Evolutionary conservation across 2,329 filamentous ascomycete genomes (phyloP), one percentile per base, ranked within the genome.

Genomic region (Penicillium sp.): DNA sequence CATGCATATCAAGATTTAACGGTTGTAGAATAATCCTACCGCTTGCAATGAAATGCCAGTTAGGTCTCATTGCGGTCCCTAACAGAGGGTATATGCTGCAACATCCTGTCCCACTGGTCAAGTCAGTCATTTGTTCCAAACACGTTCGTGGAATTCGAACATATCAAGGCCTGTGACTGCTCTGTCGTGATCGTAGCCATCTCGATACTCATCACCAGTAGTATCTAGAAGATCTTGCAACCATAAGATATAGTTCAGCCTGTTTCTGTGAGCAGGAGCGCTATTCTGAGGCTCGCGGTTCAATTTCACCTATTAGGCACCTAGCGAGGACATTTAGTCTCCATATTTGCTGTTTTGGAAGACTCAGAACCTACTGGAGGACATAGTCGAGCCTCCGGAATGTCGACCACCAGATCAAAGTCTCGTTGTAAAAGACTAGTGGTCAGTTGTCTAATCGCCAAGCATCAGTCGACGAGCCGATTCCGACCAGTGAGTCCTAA

Each of bases 221-320:
- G 87, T 89, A 71, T 96, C 92, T 7, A 98, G 74, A 0, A 99
- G 84, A 3, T 85, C 83, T 70, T 96, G 92, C 1, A 98, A 81
- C 93, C 93, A 98, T 8, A 93, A 81, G 21, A 98, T 87, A 75
- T 99, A 99, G 72, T 94, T 95, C 75, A 96, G 89, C 54, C 93
- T 88, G 64, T 41, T 86, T 0, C 7, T 29, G 56, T 69, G 30
- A 71, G 68, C 54, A 9, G 6, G 19, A 7, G 31, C 23, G 15
- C 19, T 45, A 17, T 8, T 31, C 30, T 17, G n/a, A 11, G 21
- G 5, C 30, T 5, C 44, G 11, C 26, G 7, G 7, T 3, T 17
- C n/a, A 35, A 66, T 64, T 53, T 53, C 68, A 82, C 81, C 81
- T 78, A 62, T 82, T 82, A 5, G 81, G 81, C 5, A 83, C 75